Percentiles rank a stretch among this genome's conserved stretches.
Evolutionary conservation across 2,329 filamentous ascomycete genomes (phyloP).

Genomic region (Penicillium sp.): DNA sequence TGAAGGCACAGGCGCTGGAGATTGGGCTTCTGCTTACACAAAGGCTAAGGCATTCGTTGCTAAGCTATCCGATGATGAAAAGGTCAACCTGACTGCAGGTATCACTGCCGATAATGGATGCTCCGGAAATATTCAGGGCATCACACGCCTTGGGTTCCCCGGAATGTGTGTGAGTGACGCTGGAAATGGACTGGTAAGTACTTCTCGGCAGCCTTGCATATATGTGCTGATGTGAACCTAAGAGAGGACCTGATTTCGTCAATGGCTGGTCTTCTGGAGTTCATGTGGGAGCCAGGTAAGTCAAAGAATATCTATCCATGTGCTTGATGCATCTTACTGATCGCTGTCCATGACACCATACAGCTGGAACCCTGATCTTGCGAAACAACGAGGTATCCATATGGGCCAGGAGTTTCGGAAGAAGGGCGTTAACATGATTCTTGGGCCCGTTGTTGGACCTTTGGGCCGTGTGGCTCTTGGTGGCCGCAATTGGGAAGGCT

Average conservation of each 20-base stretch:
- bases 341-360: background rate
- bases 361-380: conserved; percentile 41
- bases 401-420: conserved; percentile 43
- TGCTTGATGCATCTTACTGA: background rate
- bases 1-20: conserved; percentile 29
- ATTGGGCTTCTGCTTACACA: conserved; percentile 39
- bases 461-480: conserved; percentile 33
- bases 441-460: conserved; percentile 48
- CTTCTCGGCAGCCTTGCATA: background rate
- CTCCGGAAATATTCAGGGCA: conserved; percentile 34
- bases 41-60: conserved; percentile 43
- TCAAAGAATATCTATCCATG: background rate
- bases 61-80: conserved; percentile 46
- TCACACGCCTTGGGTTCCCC: conserved; percentile 34
- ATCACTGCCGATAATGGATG: conserved; percentile 29
- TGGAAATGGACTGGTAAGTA: conserved; percentile 40
- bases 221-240: background rate
- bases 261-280: conserved; percentile 27
- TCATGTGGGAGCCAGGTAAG: conserved; percentile 31
- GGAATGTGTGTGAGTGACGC: conserved; percentile 48
- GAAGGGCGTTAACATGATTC: conserved; percentile 46
- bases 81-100: conserved; percentile 39
- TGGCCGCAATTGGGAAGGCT: conserved; percentile 54
- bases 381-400: conserved; percentile 31
- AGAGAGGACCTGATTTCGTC: conserved; percentile 35